Evolutionary conservation across 2,329 filamentous ascomycete genomes (phyloP).

Genomic region (Fusarium napiforme): DNA sequence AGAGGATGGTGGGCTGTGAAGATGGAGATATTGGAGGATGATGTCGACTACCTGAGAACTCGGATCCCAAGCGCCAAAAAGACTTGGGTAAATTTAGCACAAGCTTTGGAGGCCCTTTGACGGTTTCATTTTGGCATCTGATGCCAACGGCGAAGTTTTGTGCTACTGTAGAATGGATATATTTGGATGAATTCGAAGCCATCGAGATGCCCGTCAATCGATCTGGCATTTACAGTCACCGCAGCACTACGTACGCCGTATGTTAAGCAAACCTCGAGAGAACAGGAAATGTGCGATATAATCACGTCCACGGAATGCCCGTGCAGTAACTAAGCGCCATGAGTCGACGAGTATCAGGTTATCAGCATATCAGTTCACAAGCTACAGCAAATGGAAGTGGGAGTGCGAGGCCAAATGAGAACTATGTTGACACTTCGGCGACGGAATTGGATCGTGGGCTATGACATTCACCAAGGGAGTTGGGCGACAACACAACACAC

Average conservation of each 20-base stretch:
- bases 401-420: too few species aligned
- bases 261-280: neutral
- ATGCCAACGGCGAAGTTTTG: neutral
- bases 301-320: neutral
- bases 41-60: neutral
- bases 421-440: too few species aligned
- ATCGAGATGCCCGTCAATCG: neutral
- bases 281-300: neutral
- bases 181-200: neutral
- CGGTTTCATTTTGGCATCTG: neutral
- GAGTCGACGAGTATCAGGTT: neutral
- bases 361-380: too few species aligned
- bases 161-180: neutral
- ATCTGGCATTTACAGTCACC: neutral
- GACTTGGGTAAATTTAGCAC: neutral
- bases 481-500: accelerated
- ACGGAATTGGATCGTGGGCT: neutral
- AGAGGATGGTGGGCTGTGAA: slow-evolving; percentile 33
- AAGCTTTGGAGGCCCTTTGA: neutral
- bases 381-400: neutral
- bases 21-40: neutral
- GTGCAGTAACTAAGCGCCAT: too few species aligned
- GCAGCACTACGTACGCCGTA: neutral
- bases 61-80: neutral
- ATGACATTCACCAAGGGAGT: neutral